Evolutionary conservation across 495 filamentous ascomycete genomes (phyloP).

Genomic region (Tuber melanosporum): DNA sequence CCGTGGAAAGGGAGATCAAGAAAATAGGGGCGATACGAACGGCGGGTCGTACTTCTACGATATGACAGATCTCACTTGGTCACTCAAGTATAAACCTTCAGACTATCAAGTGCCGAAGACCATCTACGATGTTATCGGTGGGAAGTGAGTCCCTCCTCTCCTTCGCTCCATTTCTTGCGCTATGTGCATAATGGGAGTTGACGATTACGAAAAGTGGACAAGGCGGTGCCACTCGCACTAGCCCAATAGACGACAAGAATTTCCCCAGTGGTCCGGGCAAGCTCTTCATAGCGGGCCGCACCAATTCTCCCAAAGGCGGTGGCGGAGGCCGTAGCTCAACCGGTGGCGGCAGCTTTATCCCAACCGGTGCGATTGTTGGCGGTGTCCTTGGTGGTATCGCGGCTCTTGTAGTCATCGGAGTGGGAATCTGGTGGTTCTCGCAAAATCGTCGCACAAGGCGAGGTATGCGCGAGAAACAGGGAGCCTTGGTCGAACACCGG

Average conservation of each 20-base stretch:
- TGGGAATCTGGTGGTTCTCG: conserved; percentile 10
- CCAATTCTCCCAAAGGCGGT: background rate
- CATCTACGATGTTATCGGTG: conserved; percentile 18
- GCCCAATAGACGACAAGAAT: conserved; percentile 6
- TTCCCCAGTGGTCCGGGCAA: conserved; percentile 1
- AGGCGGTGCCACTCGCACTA: conserved; percentile 8
- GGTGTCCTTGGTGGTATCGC: conserved; percentile 37
- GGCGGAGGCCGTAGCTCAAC: background rate
- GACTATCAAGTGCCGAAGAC: conserved; percentile 19
- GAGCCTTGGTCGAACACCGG: background rate
- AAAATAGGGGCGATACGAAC: background rate
- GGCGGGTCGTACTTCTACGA: background rate
- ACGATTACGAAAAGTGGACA: conserved; percentile 11
- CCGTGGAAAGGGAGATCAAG: background rate
- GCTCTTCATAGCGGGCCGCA: conserved; percentile 11
- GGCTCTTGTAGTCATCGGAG: conserved; percentile 14
- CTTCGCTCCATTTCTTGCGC: background rate
- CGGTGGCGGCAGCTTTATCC: conserved; percentile 5
- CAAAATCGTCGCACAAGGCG: too few species aligned
- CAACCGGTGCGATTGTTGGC: conserved; percentile 36
- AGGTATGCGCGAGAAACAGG: background rate
- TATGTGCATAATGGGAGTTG: background rate
- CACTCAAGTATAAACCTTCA: background rate
- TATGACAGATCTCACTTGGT: background rate
- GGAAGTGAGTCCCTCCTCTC: conserved; percentile 12